Conservation (phyloP, 345 rosid genomes). For the Adansonia digitata region DNA sequence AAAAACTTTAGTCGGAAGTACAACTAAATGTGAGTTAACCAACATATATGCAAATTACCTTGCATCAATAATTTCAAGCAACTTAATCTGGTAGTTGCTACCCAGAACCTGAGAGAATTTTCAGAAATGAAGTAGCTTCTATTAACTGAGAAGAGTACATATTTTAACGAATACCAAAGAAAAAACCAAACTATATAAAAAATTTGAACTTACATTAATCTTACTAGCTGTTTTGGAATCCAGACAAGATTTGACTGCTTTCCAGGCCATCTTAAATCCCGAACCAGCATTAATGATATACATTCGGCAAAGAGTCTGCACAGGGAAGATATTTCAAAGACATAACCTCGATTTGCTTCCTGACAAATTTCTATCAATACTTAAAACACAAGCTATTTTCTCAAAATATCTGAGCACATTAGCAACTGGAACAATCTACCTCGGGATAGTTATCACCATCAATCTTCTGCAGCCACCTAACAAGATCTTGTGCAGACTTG, state of each 20-base stretch:
- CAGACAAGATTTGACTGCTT: slow-evolving; percentile 65
- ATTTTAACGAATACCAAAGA: neutral
- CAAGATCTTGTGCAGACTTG: slow-evolving; percentile 84
- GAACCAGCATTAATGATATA: slow-evolving; percentile 81
- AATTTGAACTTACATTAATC: slow-evolving; percentile 53
- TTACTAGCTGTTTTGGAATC: slow-evolving; percentile 95
- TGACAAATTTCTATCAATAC: neutral
- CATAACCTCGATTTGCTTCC: slow-evolving; percentile 41
- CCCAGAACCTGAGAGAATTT: slow-evolving; percentile 70
- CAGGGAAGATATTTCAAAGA: neutral
- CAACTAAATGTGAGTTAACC: neutral
- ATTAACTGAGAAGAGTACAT: neutral
- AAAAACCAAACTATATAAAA: neutral
- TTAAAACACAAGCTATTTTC: neutral
- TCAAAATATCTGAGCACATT: slow-evolving; percentile 3
- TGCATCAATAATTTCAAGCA: slow-evolving; percentile 87
- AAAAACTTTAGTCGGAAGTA: neutral
- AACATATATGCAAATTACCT: slow-evolving; percentile 38
- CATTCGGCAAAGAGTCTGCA: slow-evolving; percentile 89
- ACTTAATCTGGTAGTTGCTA: slow-evolving; percentile 69
- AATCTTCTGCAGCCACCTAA: slow-evolving; percentile 74
- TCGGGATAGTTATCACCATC: slow-evolving; percentile 93
- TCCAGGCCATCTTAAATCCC: slow-evolving; percentile 83
- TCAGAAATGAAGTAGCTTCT: slow-evolving; percentile 5
- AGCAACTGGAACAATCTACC: slow-evolving; percentile 34